Conservation (phyloP, 305 asterid species). For the Fraxinus ornus region DNA sequence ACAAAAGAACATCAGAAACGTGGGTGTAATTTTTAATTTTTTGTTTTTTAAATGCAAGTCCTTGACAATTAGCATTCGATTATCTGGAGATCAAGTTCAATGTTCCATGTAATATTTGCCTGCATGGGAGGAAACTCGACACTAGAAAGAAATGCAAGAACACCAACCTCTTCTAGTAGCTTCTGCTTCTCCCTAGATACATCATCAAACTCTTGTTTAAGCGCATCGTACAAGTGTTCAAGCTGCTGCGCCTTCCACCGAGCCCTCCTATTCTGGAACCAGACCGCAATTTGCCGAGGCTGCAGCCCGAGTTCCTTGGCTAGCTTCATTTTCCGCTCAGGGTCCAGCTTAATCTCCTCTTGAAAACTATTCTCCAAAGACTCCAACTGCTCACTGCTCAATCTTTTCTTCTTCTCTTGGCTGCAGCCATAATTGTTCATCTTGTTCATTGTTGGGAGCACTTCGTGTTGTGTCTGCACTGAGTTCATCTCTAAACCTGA, state of each 20-base stretch:
- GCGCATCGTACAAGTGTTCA: conserved; percentile 66
- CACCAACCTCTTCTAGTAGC: conserved; percentile 75
- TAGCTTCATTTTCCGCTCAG: conserved; percentile 81
- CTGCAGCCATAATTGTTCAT: conserved; percentile 26
- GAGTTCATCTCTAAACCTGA: conserved; percentile 67
- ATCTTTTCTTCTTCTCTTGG: conserved; percentile 68
- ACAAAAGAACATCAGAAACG: neutral
- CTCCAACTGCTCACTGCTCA: conserved; percentile 81
- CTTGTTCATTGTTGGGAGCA: conserved; percentile 39
- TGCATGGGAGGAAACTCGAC: neutral
- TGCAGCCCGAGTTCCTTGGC: conserved; percentile 79
- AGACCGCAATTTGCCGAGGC: conserved; percentile 89
- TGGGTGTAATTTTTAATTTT: neutral
- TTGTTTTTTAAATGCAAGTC: neutral
- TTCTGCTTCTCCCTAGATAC: conserved; percentile 78
- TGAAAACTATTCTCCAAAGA: conserved; percentile 72
- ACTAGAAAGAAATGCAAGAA: neutral
- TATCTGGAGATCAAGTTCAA: neutral
- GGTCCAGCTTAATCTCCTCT: conserved; percentile 86
- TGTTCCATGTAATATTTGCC: neutral
- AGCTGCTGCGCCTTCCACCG: conserved; percentile 94
- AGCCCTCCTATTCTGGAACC: conserved; percentile 90
- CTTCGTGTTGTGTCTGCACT: conserved; percentile 27
- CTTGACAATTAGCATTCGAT: neutral
- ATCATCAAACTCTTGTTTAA: conserved; percentile 66